phyloP scores from a whole-genome alignment of 75 land plant species.

The Ceratopteris richardii region DNA sequence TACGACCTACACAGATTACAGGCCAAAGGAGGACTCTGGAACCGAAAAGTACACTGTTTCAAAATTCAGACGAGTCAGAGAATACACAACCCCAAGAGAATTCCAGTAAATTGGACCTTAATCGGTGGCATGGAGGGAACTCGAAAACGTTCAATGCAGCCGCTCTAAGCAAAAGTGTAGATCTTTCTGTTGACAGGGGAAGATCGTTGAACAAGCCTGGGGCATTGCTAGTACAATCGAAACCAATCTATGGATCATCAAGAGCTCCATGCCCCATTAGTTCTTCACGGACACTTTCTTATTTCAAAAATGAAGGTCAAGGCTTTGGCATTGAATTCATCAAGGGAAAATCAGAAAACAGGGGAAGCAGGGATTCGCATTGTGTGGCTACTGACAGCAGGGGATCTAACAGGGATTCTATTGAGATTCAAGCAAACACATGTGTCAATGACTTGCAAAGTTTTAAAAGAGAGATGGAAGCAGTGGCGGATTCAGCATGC shows the following conservation, averaged over 20 bases:
- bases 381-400: too few relatives aligned
- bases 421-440: too few relatives aligned
- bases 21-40: constrained; percentile 12
- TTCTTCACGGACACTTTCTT: constrained; percentile 7
- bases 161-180: constrained; percentile 25
- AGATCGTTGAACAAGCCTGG: constrained; percentile 6
- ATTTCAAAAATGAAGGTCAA: constrained; percentile 13
- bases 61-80: constrained; percentile 24
- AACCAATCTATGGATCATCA: constrained; percentile 13
- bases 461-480: too few relatives aligned
- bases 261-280: constrained; percentile 8
- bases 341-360: too few relatives aligned
- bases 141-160: constrained; percentile 17
- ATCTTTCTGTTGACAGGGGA: constrained; percentile 19
- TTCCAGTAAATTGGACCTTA: constrained; percentile 13
- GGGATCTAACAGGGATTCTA: too few relatives aligned
- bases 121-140: constrained; percentile 29
- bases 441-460: too few relatives aligned
- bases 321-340: neutral
- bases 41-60: constrained; percentile 13
- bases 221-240: constrained; percentile 7
- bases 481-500: too few relatives aligned
- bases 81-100: constrained; percentile 26
- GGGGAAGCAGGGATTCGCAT: too few relatives aligned
- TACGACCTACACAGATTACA: constrained; percentile 26